Conservation (phyloP, 2,329 filamentous ascomycete species). For the Sclerotinia nivalis region DNA sequence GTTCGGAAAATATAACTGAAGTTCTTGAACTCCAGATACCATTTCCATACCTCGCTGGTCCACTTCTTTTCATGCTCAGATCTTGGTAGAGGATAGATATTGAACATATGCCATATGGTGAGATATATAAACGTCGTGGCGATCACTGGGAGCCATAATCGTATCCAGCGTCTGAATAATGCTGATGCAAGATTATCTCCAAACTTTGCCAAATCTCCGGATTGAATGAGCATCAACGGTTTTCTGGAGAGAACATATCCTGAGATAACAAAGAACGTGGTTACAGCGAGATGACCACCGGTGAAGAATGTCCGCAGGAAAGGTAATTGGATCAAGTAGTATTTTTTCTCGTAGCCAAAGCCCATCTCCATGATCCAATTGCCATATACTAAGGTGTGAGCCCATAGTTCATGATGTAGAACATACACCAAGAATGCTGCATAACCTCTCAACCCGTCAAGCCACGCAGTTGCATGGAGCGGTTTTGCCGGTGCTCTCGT, state of each 20-base stretch:
- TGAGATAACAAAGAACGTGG: constrained; percentile 53
- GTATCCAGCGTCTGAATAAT: constrained; percentile 49
- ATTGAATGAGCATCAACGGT: constrained; percentile 46
- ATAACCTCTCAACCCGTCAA: constrained; percentile 52
- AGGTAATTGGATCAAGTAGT: constrained; percentile 51
- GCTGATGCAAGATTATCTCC: constrained; percentile 48
- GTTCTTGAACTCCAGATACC: constrained; percentile 59
- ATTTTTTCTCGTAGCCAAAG: constrained; percentile 38
- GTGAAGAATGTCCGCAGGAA: constrained; percentile 60
- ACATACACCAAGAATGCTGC: constrained; percentile 51
- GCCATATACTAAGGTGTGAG: constrained; percentile 37
- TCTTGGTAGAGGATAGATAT: constrained; percentile 26
- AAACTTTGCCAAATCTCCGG: constrained; percentile 42
- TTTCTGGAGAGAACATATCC: constrained; percentile 50
- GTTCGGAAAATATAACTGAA: constrained; percentile 66
- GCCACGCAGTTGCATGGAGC: constrained; percentile 35
- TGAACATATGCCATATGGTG: constrained; percentile 37
- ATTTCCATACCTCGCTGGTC: constrained; percentile 36
- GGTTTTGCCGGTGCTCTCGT: constrained; percentile 21
- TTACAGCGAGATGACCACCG: constrained; percentile 60
- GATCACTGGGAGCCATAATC: constrained; percentile 49
- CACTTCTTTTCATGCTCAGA: constrained; percentile 30
- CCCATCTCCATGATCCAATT: constrained; percentile 36
- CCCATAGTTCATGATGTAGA: constrained; percentile 46
- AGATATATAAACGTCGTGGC: constrained; percentile 46